Base-by-base conservation (phyloP, 2,329 filamentous ascomycete species). In the Trichoderma sp. region DNA sequence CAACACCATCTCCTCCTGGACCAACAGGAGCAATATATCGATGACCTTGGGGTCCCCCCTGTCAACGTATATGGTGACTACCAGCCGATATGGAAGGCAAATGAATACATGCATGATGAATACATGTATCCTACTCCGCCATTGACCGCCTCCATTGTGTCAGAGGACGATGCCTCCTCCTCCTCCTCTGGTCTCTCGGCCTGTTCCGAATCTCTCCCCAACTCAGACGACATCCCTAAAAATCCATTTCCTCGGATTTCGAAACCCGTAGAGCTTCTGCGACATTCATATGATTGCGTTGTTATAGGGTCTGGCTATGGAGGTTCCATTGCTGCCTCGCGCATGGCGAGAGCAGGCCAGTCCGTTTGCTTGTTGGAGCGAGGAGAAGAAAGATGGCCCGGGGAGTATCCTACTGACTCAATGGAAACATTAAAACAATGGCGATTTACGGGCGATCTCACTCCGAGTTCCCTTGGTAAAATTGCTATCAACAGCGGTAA, bases 281-380 rank as follows among this genome's bases (percentile, higher is more conserved):
- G 86, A 30, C 81, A 82, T 70, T 79, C 78, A 0, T 92, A 93
- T 75, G 90, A 92, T 79, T 87, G 87, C 51, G 85, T 93, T 12
- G 88, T 92, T 34, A 88, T 92, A 71, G 90, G 91, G 1, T 91
- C 89, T 11, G 91, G 91, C 1, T 93, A 92, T 78, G 91, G 91
- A 28, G 90, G 89, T 51, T 88, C 86, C 28, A 87, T 92, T 24
- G 90, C 90, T 3, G 90, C 90, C 0, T 88, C 88, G 26, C 85
- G 90, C 12, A 89, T 92, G 85, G 87, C 90, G 3, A 85, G 90
- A 69, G 78, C 78, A 0, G 75, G 84, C 3, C 84, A 90, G 77
- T 85, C 83, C 2, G 90, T 92, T 1, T 91, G 89, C 73, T 79
- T 93, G 21, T 83, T 93, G 1, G 91, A 93, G 77, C 82, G 88